These are phyloP conservation scores for Rhododendron henanense DNA, from an alignment of 148 eudicot species.

Conservation along the genomic window DNA sequence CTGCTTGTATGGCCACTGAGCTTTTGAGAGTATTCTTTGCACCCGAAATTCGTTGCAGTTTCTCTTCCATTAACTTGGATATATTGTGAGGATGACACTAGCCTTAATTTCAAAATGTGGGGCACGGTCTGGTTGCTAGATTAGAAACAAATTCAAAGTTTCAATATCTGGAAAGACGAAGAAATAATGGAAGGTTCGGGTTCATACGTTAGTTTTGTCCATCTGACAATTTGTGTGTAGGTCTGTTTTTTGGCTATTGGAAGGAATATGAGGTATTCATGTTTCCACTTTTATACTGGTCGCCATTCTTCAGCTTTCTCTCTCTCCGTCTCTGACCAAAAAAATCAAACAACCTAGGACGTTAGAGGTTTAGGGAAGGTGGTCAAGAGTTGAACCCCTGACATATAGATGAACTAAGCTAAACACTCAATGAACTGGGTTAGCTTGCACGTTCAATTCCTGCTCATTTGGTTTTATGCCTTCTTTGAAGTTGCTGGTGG, in stretches of 20 bases:
- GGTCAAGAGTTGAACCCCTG: neutral
- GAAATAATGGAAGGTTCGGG: neutral
- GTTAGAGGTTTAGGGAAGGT: neutral
- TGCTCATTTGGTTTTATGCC: neutral
- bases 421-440: neutral
- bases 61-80: neutral
- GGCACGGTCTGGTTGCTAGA: conserved; percentile 2
- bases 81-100: neutral
- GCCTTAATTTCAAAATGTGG: neutral
- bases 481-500: neutral
- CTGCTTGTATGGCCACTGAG: conserved; percentile 12
- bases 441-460: neutral
- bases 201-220: neutral
- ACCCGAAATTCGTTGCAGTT: neutral
- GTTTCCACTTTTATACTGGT: neutral
- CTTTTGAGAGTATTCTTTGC: conserved; percentile 8
- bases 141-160: conserved; percentile 3
- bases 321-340: neutral
- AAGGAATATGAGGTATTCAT: neutral
- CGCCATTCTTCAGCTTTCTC: neutral
- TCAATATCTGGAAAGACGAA: neutral
- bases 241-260: neutral
- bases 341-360: neutral
- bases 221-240: neutral
- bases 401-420: neutral